These are phyloP conservation scores for Brassica juncea DNA, from an alignment of 345 rosid genomes.

Conservation along the genomic window DNA sequence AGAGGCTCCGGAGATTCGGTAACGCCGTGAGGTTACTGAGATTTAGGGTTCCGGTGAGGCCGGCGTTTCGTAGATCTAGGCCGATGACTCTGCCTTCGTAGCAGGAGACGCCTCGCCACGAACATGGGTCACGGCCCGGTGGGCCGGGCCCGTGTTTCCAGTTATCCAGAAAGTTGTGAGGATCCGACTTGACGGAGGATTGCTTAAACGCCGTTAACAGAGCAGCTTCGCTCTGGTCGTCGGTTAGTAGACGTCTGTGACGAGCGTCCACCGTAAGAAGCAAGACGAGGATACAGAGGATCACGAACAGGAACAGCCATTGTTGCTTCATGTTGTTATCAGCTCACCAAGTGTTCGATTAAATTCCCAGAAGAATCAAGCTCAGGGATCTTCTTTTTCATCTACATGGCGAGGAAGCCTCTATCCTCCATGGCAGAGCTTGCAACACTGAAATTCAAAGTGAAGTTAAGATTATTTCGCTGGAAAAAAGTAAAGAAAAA, in stretches of 20 bases:
- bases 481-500: background rate
- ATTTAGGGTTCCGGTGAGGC: constrained; percentile 56
- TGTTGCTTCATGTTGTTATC: constrained; percentile 26
- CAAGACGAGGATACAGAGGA: constrained; percentile 26
- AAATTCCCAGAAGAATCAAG: constrained; percentile 14
- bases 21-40: constrained; percentile 60
- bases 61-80: constrained; percentile 59
- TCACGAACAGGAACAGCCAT: constrained; percentile 19
- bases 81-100: constrained; percentile 50
- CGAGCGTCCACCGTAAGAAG: constrained; percentile 16
- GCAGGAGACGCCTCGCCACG: constrained; percentile 77
- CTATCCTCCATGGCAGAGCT: constrained; percentile 20
- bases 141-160: constrained; percentile 53
- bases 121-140: constrained; percentile 49
- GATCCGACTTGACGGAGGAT: constrained; percentile 61
- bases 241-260: constrained; percentile 17
- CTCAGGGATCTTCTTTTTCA: background rate
- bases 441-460: constrained; percentile 19
- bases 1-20: constrained; percentile 55
- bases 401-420: constrained; percentile 3
- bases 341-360: constrained; percentile 25
- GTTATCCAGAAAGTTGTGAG: constrained; percentile 45
- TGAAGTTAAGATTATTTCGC: background rate
- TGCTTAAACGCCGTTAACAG: constrained; percentile 60
- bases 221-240: constrained; percentile 21